Evolutionary conservation across 1,284 basidiomycete genomes (phyloP).

Genomic region (Ustilago trichophora): DNA sequence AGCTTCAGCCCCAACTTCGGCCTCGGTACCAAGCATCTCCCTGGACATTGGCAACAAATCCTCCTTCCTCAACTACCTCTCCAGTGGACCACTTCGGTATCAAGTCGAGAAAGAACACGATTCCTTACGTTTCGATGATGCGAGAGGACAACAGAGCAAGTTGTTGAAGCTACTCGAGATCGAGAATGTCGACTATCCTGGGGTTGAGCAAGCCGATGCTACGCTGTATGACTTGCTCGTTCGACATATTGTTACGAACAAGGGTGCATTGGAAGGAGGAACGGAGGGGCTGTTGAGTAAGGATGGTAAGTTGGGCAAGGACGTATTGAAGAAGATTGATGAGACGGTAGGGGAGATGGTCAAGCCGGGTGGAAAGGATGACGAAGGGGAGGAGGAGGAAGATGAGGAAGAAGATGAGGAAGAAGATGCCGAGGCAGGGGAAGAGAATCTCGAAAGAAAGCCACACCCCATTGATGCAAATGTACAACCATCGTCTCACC

Average conservation of each 20-base stretch:
- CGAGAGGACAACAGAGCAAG: conserved; percentile 14
- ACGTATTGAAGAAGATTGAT: not conserved
- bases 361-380: conserved; percentile 9
- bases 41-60: conserved; percentile 10
- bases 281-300: conserved; percentile 10
- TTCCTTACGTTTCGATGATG: conserved; percentile 13
- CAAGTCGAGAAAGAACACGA: conserved; percentile 23
- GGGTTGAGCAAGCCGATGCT: conserved; percentile 1
- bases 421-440: not conserved
- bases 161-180: conserved; percentile 30
- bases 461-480: too few species aligned
- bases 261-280: not conserved
- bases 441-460: not conserved
- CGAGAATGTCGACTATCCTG: conserved; percentile 1
- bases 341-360: conserved; percentile 5
- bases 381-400: conserved; percentile 15
- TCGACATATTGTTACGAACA: conserved; percentile 3
- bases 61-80: conserved; percentile 12
- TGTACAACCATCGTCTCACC: too few species aligned
- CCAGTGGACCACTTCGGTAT: not conserved
- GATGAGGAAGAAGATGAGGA: conserved; percentile 21
- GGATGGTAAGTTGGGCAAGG: conserved; percentile 13
- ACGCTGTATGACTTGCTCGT: conserved; percentile 30
- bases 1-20: not conserved
- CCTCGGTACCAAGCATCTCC: too few species aligned